Evolutionary conservation across 176 grass and related monocot species (phyloP).

Genomic region (Avena sativa): DNA sequence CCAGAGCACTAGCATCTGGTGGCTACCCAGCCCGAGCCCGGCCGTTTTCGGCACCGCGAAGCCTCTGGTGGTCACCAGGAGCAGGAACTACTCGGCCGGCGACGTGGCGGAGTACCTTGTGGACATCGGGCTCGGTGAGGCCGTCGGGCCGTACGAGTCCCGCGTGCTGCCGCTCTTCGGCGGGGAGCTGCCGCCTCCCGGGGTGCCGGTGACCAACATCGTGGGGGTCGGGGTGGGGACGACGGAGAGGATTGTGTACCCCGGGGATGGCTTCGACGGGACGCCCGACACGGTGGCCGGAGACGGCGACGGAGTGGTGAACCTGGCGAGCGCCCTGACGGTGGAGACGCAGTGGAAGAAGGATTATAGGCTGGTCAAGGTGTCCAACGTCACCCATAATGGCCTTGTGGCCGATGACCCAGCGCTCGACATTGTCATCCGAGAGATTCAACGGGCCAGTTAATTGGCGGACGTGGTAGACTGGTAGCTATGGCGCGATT

Average conservation of each 20-base stretch:
- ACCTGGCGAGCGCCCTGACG: not conserved
- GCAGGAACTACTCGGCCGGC: conserved; percentile 32
- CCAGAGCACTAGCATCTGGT: conserved; percentile 51
- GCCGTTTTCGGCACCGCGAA: not conserved
- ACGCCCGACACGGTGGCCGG: not conserved
- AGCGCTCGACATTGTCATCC: not conserved
- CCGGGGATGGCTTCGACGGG: conserved; percentile 20
- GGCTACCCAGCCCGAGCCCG: conserved; percentile 41
- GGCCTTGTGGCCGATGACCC: not conserved
- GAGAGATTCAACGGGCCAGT: not conserved
- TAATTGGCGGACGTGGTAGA: not conserved
- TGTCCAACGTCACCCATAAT: not conserved
- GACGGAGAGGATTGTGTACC: conserved; percentile 43
- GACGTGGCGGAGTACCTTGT: conserved; percentile 46
- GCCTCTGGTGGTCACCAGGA: conserved; percentile 38
- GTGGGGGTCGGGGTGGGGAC: conserved; percentile 53
- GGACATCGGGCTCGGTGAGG: conserved; percentile 42
- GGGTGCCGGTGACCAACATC: conserved; percentile 54
- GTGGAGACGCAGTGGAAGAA: not conserved
- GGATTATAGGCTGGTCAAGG: not conserved
- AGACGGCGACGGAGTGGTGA: conserved; percentile 7
- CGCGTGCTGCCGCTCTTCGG: conserved; percentile 49
- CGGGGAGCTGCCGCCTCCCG: conserved; percentile 7
- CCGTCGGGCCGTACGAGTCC: conserved; percentile 44
- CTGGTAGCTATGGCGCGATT: no score